phyloP scores from a whole-genome alignment of 2,329 filamentous ascomycete genomes.

The Fusarium veterinarium region DNA sequence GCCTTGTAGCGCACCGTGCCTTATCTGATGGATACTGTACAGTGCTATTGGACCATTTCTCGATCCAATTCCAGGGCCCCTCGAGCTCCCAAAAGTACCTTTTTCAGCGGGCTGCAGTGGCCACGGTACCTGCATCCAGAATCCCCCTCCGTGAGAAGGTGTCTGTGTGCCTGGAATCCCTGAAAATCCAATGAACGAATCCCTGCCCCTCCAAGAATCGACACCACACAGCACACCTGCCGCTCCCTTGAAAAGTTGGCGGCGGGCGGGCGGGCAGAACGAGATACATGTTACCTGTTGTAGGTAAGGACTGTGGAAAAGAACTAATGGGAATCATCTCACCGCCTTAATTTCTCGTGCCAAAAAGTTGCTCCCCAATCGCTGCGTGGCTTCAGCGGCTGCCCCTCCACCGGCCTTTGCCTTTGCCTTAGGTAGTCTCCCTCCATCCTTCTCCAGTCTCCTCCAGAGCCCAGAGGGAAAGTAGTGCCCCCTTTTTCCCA shows the following conservation, averaged over 20 bases:
- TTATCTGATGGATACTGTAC: slow-evolving; percentile 19
- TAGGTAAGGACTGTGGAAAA: background rate
- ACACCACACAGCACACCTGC: slow-evolving; percentile 22
- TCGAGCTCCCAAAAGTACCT: slow-evolving; percentile 24
- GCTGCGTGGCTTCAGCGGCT: slow-evolving; percentile 37
- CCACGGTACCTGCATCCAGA: slow-evolving; percentile 35
- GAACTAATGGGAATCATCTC: slow-evolving; percentile 36
- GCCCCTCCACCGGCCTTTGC: slow-evolving; percentile 30
- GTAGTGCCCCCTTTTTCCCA: slow-evolving; percentile 31
- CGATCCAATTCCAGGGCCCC: slow-evolving; percentile 5
- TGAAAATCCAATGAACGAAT: slow-evolving; percentile 18
- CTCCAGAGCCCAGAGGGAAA: slow-evolving; percentile 10
- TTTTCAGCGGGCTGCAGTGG: slow-evolving; percentile 20
- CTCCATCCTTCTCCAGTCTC: slow-evolving; percentile 9
- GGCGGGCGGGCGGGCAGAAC: slow-evolving; percentile 33
- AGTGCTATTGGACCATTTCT: background rate
- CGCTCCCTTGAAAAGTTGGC: background rate
- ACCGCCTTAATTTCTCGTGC: slow-evolving; percentile 46
- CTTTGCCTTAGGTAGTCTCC: background rate
- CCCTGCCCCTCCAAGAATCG: slow-evolving; percentile 37
- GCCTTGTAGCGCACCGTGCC: slow-evolving; percentile 33
- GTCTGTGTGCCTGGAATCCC: slow-evolving; percentile 23
- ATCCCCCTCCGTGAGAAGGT: slow-evolving; percentile 17
- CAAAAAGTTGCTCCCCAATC: slow-evolving; percentile 29
- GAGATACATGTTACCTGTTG: background rate